Evolutionary conservation across 2,329 filamentous ascomycete species (phyloP).

Genomic region (Hymenoscyphus salicellus): DNA sequence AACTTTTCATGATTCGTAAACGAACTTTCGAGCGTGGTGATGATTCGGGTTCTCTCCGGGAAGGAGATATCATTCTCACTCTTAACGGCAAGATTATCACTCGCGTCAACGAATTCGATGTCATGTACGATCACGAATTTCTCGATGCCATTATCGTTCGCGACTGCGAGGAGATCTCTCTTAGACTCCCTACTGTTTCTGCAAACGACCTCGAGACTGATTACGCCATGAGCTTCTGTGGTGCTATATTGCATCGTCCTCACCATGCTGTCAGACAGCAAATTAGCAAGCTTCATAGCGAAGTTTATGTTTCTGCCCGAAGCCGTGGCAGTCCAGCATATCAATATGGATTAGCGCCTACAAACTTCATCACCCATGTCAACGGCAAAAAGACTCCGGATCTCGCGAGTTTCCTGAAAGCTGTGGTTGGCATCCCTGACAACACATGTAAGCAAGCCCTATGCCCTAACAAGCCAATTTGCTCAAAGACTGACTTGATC

Average conservation of each 20-base stretch:
- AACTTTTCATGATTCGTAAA: constrained; percentile 98
- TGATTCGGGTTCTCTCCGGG: constrained; percentile 66
- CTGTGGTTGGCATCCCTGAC: constrained; percentile 84
- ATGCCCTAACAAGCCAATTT: neutral
- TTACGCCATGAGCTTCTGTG: constrained; percentile 89
- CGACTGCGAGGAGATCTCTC: constrained; percentile 71
- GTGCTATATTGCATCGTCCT: constrained; percentile 85
- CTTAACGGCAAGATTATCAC: constrained; percentile 92
- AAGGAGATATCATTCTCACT: constrained; percentile 89
- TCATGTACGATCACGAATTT: constrained; percentile 88
- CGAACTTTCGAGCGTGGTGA: constrained; percentile 66
- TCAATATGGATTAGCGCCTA: constrained; percentile 88
- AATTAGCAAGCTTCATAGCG: constrained; percentile 92
- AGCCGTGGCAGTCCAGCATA: constrained; percentile 80
- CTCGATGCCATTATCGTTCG: constrained; percentile 85
- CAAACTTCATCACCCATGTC: constrained; percentile 96
- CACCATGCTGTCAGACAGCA: constrained; percentile 97
- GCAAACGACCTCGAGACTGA: constrained; percentile 91
- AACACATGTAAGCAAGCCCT: constrained; percentile 70
- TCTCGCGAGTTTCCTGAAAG: constrained; percentile 73
- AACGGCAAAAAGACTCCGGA: constrained; percentile 85
- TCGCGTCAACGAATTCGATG: constrained; percentile 84
- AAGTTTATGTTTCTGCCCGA: constrained; percentile 90
- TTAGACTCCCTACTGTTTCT: constrained; percentile 79
- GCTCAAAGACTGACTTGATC: constrained; percentile 18